Base-by-base conservation (phyloP, 306 rosid species). In the Mimosa bimucronata region DNA sequence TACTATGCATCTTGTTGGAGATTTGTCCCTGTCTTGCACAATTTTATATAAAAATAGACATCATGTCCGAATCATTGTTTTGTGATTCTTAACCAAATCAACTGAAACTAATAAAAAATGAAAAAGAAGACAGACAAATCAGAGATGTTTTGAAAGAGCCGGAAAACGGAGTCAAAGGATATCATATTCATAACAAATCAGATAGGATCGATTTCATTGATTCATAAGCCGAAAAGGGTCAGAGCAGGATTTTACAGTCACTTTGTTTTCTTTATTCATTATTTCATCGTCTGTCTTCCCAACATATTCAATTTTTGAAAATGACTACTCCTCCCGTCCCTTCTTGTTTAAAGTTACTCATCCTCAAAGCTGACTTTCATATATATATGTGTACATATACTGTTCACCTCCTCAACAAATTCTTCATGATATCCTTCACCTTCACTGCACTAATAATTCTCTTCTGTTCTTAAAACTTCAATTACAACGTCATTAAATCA, bases 51-150 rank as follows among this genome's bases (percentile, higher is more conserved):
- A 3, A 34, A 34, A 66, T 4, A 66, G 2, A 6, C 72, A 19
- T 66, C 72, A 73, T 73, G 46, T 73, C 18, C 66, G 30, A 52
- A 73, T 73, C 77, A 31, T 73, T 73, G 77, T 52, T 4, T 12
- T n/a, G 23, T 42, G 64, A n/a, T 31, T 19, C 34, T n/a, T 12
- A 12, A 37, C 13, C 31, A 52, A 30, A 73, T 19, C 26, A 7
- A 23, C 25, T 23, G 6, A 19, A 53, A 53, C 15, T 50, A 50
- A 53, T 18, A 23, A 28, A 6, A 26, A 26, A 60, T 21, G 10
- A 21, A 10, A 4, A 23, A 40, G 14, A 38, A 38, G 37, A 29
- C 1, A 46, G 13, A 21, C 4, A 23, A 0, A 2, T 0, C 12
- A 12, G 38, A 13, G 18, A 38, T n/a, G 50, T n/a, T 10, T 68